Percentiles rank a stretch among this genome's conserved stretches.
phyloP scores from a whole-genome alignment of 2,329 filamentous ascomycete genomes.

The Alternaria postmessia region DNA sequence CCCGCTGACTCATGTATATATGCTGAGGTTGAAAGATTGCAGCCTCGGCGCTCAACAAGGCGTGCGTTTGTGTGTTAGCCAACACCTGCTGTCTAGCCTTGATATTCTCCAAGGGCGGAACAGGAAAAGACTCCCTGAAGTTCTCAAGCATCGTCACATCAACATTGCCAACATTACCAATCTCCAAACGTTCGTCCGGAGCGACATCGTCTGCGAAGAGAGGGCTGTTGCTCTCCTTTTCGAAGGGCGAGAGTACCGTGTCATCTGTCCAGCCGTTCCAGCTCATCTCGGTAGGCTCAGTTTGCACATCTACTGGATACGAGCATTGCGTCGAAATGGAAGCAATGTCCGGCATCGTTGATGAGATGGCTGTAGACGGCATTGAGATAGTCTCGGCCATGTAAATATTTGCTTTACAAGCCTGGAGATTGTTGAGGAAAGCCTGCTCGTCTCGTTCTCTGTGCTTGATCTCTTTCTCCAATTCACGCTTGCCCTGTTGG shows the following conservation, averaged over 20 bases:
- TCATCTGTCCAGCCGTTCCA: slow-evolving; percentile 46
- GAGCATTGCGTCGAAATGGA: slow-evolving; percentile 25
- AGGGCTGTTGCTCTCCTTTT: slow-evolving; percentile 20
- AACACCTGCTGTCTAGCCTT: slow-evolving; percentile 16
- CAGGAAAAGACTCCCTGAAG: slow-evolving; percentile 10
- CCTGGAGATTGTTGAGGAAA: slow-evolving; percentile 42
- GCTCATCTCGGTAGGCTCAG: slow-evolving; percentile 32
- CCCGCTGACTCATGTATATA: slow-evolving; percentile 1
- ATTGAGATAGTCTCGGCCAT: slow-evolving; percentile 31
- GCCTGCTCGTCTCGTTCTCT: slow-evolving; percentile 42
- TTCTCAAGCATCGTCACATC: neutral
- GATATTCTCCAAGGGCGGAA: neutral
- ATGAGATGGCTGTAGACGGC: slow-evolving; percentile 15
- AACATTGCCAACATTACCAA: neutral
- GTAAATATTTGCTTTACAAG: slow-evolving; percentile 44
- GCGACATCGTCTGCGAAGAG: slow-evolving; percentile 28
- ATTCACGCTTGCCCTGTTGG: slow-evolving; percentile 36
- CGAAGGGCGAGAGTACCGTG: slow-evolving; percentile 32
- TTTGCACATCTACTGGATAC: slow-evolving; percentile 16
- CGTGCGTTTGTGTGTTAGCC: slow-evolving; percentile 23
- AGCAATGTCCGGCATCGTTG: slow-evolving; percentile 19
- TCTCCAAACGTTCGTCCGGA: slow-evolving; percentile 24
- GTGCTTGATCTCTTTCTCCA: slow-evolving; percentile 43
- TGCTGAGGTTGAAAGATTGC: slow-evolving; percentile 31
- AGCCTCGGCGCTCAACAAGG: slow-evolving; percentile 32